These are phyloP conservation scores for Volvariella surrecta DNA, from an alignment of 1,284 basidiomycete genomes.

Conservation along the genomic window DNA sequence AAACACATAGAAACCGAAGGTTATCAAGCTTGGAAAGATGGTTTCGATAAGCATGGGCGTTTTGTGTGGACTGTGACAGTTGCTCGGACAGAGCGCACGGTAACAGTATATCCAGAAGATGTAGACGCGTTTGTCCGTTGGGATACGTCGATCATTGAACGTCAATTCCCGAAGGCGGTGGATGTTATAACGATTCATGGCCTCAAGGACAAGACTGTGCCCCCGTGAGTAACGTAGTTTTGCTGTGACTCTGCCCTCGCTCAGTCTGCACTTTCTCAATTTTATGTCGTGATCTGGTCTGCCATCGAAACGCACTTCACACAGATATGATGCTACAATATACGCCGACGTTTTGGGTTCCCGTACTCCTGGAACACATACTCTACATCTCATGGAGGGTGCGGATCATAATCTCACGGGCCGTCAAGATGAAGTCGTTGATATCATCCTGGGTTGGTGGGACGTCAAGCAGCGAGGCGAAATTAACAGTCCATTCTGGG, in stretches of 20 bases:
- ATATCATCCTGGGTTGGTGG: constrained; percentile 58
- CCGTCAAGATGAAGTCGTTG: constrained; percentile 53
- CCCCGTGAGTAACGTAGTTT: constrained; percentile 40
- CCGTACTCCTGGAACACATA: constrained; percentile 57
- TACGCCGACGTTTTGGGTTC: constrained; percentile 53
- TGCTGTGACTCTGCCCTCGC: constrained; percentile 1
- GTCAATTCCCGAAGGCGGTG: constrained; percentile 45
- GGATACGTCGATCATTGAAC: constrained; percentile 58
- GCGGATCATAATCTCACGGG: constrained; percentile 71
- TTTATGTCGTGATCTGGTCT: neutral
- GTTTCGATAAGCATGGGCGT: constrained; percentile 45
- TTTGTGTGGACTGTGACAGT: constrained; percentile 51
- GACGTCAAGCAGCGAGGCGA: constrained; percentile 28
- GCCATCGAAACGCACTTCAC: constrained; percentile 3
- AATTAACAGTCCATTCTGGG: constrained; percentile 50
- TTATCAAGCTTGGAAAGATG: constrained; percentile 31
- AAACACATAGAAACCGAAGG: constrained; percentile 24
- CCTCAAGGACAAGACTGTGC: constrained; percentile 51
- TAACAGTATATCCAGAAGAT: constrained; percentile 47
- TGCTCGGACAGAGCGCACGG: constrained; percentile 45
- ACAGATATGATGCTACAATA: constrained; percentile 62
- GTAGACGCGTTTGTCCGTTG: constrained; percentile 49
- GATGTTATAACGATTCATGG: constrained; percentile 69
- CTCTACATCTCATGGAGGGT: constrained; percentile 53
- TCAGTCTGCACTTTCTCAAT: constrained; percentile 7